These are phyloP conservation scores for Trypanosoma melophagium DNA, from an alignment of 208 protist genomes.

Conservation along the genomic window DNA sequence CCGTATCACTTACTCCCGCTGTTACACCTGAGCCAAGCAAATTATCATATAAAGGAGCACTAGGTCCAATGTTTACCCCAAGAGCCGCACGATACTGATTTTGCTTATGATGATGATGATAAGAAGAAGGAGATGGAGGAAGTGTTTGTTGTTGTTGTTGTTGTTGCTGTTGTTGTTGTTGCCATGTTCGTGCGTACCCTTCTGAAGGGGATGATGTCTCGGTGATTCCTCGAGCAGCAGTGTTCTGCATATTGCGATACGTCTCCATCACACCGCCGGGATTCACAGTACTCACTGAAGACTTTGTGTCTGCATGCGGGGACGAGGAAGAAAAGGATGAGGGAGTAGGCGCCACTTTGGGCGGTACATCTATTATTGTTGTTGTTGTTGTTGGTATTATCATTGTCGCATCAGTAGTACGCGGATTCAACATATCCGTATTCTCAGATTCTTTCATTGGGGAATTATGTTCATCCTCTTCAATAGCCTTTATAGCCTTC, in stretches of 20 bases:
- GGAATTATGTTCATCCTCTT: slow-evolving; percentile 11
- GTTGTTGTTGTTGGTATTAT: background rate
- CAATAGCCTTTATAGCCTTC: slow-evolving; percentile 31
- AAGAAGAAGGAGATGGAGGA: background rate
- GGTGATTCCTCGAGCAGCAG: slow-evolving; percentile 2
- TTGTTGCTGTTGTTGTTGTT: background rate
- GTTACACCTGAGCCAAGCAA: slow-evolving; percentile 2
- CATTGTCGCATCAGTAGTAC: background rate
- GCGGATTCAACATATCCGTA: background rate
- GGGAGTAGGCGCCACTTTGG: background rate
- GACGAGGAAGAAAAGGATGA: background rate
- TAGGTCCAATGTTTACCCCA: background rate
- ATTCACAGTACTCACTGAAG: background rate
- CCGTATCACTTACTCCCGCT: background rate
- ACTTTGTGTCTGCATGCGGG: no score
- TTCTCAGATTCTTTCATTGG: background rate
- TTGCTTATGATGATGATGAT: background rate
- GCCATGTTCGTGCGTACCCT: no score
- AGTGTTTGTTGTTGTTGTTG: background rate
- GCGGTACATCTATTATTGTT: background rate
- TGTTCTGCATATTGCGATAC: slow-evolving; percentile 19
- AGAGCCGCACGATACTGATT: background rate
- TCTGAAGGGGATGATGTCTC: background rate
- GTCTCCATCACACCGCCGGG: background rate
- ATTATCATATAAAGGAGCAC: slow-evolving; percentile 17